phyloP scores from a whole-genome alignment of 768 basidiomycete species.

The Lactifluus echinatus region DNA sequence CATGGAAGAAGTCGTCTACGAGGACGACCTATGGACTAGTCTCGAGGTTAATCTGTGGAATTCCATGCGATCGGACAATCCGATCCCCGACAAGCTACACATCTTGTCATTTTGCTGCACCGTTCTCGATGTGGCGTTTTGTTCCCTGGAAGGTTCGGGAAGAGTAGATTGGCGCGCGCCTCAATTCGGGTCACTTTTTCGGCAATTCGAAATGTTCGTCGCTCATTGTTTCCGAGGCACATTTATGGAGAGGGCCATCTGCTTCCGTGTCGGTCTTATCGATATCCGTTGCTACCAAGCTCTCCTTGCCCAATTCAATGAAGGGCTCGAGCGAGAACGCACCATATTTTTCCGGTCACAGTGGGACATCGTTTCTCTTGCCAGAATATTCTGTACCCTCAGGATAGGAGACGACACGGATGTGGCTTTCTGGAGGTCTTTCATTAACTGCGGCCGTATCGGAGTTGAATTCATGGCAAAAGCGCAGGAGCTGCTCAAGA shows the following conservation, averaged over 20 bases:
- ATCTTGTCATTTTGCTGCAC: neutral
- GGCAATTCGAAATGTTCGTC: constrained; percentile 1
- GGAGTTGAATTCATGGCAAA: neutral
- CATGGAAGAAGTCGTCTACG: neutral
- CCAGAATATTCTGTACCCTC: neutral
- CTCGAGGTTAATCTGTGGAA: constrained; percentile 1
- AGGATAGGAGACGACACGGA: neutral
- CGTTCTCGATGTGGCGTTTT: neutral
- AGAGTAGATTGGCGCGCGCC: constrained; percentile 1
- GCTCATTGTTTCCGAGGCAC: neutral
- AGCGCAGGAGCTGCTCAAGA: neutral
- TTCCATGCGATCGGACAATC: neutral
- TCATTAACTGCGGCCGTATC: neutral
- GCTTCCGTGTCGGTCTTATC: neutral
- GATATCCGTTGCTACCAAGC: neutral
- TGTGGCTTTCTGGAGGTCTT: neutral
- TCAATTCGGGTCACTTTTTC: neutral
- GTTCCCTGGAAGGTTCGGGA: neutral
- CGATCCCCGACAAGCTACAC: neutral
- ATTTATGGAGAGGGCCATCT: neutral
- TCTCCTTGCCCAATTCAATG: neutral
- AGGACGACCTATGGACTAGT: constrained; percentile 4
- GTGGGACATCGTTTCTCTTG: constrained; percentile 8
- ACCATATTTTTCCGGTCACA: neutral
- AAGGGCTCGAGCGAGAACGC: neutral